Base-by-base conservation (phyloP, 2,329 filamentous ascomycete genomes). In the Pestalotiopsis sp. region DNA sequence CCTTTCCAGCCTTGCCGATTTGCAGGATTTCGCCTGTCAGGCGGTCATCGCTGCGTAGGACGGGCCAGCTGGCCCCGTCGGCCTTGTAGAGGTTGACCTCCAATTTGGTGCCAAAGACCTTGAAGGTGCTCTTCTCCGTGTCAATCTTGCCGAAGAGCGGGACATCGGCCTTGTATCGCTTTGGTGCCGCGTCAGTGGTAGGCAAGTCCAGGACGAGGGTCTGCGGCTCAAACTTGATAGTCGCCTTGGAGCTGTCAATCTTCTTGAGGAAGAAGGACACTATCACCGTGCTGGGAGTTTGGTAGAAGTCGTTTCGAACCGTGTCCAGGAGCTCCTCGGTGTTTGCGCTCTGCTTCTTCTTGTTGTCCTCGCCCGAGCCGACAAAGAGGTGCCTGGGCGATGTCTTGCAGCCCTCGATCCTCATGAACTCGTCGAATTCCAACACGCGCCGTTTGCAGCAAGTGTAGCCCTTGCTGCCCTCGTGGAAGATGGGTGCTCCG, bases 361-460 rank as follows among this genome's bases (percentile, higher is more conserved):
- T 77, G 71, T 84, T 84, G 40, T 85, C 83, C 80, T 93, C 86
- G 6, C 89, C 93, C 71, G 86, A 92, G 3, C 92, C 92, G 40
- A 98, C 86, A 75, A 98, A 99, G 72, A 97, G 81, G 83, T 99
- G 96, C 69, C 87, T 85, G 57, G 85, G 83, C 81, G 94, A 96
- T 57, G 91, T 94, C 78, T 89, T 90, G 82, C 96, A 99, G 1
- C 96, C 96, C 74, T 92, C 90, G 68, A 99, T 95, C 81, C 93
- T 96, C 90, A 99, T 90, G 81, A 99, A 99, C 80, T 98, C 92
- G 78, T 99, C 94, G 80, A 99, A 99, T 78, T 99, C 96, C 68
- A 99, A 83, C 68, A 99, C 96, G 48, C 94, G 88, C 74, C 94
- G 86, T 87, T 98, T 98, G 83, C 96, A 99, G 84, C 96, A 99